Evolutionary conservation across 129 eudicot species (phyloP), one percentile per base, ranked within the genome.

Genomic region (Artemisia tridentata): DNA sequence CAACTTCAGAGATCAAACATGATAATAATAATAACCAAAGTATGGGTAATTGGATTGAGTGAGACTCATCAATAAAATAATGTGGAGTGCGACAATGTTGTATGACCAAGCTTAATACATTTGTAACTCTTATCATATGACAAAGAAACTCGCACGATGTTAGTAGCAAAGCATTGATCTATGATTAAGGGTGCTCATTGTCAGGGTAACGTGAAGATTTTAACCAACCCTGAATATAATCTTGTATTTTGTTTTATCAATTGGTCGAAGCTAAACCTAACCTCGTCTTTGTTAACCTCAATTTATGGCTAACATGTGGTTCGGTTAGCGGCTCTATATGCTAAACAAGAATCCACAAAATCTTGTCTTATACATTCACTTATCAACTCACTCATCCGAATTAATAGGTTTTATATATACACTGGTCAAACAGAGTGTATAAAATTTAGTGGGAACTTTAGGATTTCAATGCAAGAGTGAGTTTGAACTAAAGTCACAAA

Each of bases 1-100:
- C 8, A 27, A 60, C 43, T 38, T 7, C 45, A 38, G 45, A 38
- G 45, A 38, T 38, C 45, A 38, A 38, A 38, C 45, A 38, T 8
- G 10, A 38, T 38, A 38, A 38, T 38, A 38, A 5, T 31, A 31
- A 21, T 27, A 58, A 71, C 16, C 31, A 4, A 41, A 65, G 55
- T 45, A 13, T 38, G 25, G 15, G 10, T 29, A 38, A 50, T 16
- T 21, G 19, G 7, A 5, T 27, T 25, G 38, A 9, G 48, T 38
- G 27, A 38, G 31, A 61, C 50, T 63, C 11, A 48, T 61, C 51
- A 63, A 64, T 64, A 41, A 14, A 41, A 62, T 31, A 18, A 62
- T 14, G 53, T 65, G 45, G 41, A 38, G 56, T 51, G 56, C 56
- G 56, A 12, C 17, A 1, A 27, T 31, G 1, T 31, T 20, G 8